phyloP scores from a whole-genome alignment of 1,284 basidiomycete genomes.

The Cryptococcus maquisensis region DNA sequence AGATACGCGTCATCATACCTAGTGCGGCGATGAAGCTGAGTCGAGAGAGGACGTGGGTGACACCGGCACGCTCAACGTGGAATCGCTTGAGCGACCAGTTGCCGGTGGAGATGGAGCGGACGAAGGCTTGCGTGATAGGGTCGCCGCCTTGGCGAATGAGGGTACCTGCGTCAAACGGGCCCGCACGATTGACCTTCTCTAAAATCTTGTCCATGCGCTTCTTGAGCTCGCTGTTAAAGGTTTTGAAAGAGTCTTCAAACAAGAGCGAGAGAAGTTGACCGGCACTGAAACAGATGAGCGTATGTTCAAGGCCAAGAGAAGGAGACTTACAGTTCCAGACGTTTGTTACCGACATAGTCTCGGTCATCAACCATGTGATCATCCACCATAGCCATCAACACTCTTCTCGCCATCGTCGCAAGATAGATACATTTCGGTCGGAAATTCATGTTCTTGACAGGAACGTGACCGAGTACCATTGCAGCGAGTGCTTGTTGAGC shows the following conservation, averaged over 20 bases:
- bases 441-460: constrained; percentile 86
- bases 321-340: constrained; percentile 79
- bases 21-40: constrained; percentile 95
- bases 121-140: constrained; percentile 92
- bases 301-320: neutral
- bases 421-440: constrained; percentile 95
- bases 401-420: constrained; percentile 94
- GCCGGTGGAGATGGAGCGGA: constrained; percentile 96
- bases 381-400: constrained; percentile 94
- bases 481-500: constrained; percentile 94
- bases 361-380: constrained; percentile 97
- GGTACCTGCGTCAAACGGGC: constrained; percentile 78
- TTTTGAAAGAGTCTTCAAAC: constrained; percentile 99
- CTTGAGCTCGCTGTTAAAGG: constrained; percentile 95
- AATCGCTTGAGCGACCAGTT: constrained; percentile 99
- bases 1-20: constrained; percentile 99
- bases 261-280: constrained; percentile 92
- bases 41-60: constrained; percentile 95
- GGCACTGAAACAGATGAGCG: constrained; percentile 57
- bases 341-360: constrained; percentile 99
- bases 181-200: constrained; percentile 92
- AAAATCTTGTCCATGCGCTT: constrained; percentile 95
- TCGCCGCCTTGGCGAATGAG: constrained; percentile 63
- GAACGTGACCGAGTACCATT: constrained; percentile 95
- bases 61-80: constrained; percentile 99